Base-by-base conservation (phyloP, 768 basidiomycete genomes). In the Naganishia vishniacii region DNA sequence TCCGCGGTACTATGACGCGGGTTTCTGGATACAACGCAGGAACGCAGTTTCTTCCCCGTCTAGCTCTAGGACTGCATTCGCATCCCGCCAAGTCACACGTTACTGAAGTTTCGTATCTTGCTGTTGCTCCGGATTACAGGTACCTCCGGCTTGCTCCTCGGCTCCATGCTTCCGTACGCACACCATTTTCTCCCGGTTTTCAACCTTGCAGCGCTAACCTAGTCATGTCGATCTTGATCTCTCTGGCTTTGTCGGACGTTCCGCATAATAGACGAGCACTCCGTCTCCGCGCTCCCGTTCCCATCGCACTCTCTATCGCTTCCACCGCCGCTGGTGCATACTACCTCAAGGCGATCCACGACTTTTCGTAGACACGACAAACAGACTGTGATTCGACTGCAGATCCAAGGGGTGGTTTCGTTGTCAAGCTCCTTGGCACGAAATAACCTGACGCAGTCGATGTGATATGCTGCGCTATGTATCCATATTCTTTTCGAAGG, bases 101-200 rank as follows among this genome's bases (percentile, higher is more conserved):
- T n/a, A n/a, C n/a, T n/a, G n/a, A n/a, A n/a, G n/a, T n/a, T n/a
- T n/a, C n/a, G n/a, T n/a, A n/a, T n/a, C n/a, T n/a, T 41, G 60
- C n/a, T 41, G 37, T 25, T 4, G 3, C 47, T 32, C 42, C 20
- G 2, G 25, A 26, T 20, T 7, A 37, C 49, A 67, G 65, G 51
- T 28, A 62, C 65, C 25, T 67, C 65, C 29, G 49, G 31, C 26
- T 18, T 48, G 1, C 61, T 67, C 26, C 45, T 63, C 20, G 65
- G 46, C 7, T 16, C 61, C n/a, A 63, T 59, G 47, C 41, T 67
- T 37, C 65, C 65, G 65, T 66, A 49, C 23, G 65, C 51, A 12
- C 32, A 12, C 34, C 32, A 11, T 2, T 25, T 11, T 29, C 41
- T 2, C 23, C 26, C 25, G 34, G 25, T n/a, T 51, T 4, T 18